phyloP scores from a whole-genome alignment of 2,329 filamentous ascomycete species.

The Scopulariopsis brevicaulis region DNA sequence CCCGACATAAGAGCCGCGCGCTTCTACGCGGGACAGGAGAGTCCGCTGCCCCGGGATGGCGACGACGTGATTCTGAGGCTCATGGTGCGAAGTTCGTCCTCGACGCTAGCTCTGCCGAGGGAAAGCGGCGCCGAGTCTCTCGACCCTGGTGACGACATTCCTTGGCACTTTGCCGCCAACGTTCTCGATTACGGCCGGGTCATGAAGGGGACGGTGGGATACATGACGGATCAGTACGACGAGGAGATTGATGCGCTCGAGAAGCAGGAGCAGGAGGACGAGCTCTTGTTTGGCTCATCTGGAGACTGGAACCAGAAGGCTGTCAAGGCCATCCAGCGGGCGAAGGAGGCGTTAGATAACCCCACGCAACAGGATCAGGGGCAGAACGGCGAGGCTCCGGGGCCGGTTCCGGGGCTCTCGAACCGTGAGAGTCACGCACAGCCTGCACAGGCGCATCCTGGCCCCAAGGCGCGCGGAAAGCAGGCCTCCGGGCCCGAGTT shows the following conservation, averaged over 20 bases:
- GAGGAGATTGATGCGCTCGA: conserved; percentile 65
- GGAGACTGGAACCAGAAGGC: conserved; percentile 88
- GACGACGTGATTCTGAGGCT: conserved; percentile 83
- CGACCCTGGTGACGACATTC: conserved; percentile 62
- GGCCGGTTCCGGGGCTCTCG: neutral
- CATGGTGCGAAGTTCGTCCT: conserved; percentile 68
- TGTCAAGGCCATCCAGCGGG: conserved; percentile 58
- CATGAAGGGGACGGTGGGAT: conserved; percentile 86
- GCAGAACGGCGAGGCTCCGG: neutral
- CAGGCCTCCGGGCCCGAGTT: conserved; percentile 39
- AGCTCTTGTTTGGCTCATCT: conserved; percentile 83
- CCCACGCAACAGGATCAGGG: neutral
- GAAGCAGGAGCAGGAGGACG: conserved; percentile 75
- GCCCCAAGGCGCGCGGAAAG: neutral
- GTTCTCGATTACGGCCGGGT: conserved; percentile 90
- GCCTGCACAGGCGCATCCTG: neutral
- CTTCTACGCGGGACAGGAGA: conserved; percentile 85
- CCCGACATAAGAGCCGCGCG: conserved; percentile 80
- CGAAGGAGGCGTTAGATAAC: conserved; percentile 57
- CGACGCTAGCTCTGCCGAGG: conserved; percentile 76
- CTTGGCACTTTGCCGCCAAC: conserved; percentile 91
- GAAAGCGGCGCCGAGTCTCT: conserved; percentile 64
- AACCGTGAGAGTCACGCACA: neutral
- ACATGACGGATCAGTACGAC: conserved; percentile 74
- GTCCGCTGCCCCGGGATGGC: conserved; percentile 66